phyloP scores from a whole-genome alignment of 208 protist genomes.

The Crithidia brevicula region DNA sequence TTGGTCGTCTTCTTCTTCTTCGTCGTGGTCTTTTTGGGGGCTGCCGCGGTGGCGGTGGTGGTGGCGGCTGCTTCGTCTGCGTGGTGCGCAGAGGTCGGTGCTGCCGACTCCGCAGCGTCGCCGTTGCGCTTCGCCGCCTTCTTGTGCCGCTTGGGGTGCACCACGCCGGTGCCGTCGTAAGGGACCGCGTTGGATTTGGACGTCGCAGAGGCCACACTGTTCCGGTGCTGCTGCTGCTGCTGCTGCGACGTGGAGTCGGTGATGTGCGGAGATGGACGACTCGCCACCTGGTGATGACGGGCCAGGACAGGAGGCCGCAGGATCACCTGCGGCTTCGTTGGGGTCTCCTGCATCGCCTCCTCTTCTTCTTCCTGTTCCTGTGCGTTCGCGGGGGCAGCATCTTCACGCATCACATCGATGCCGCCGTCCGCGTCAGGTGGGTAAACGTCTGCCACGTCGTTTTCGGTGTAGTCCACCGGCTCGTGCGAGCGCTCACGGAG shows the following conservation, averaged over 20 bases:
- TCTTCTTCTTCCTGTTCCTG: no score
- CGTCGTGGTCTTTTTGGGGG: background rate
- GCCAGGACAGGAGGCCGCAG: conserved; percentile 8
- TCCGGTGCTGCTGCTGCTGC: background rate
- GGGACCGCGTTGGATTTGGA: conserved; percentile 11
- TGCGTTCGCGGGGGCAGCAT: no score
- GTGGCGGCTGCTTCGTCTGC: background rate
- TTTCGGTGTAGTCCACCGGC: background rate
- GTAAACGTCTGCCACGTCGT: background rate
- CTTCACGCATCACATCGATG: conserved; percentile 1
- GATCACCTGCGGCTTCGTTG: conserved; percentile 8
- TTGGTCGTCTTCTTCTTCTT: background rate
- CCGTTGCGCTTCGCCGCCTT: background rate
- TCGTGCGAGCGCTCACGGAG: conserved; percentile 1
- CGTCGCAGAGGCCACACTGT: background rate
- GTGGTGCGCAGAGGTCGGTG: background rate
- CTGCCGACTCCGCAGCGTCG: background rate
- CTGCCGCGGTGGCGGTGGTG: background rate
- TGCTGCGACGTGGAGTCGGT: background rate
- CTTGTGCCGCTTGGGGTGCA: conserved; percentile 5
- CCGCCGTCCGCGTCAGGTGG: conserved; percentile 8
- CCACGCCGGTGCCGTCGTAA: conserved; percentile 19
- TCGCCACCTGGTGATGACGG: conserved; percentile 1
- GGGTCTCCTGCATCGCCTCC: background rate
- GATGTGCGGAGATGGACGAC: background rate